Percentiles rank a stretch among this genome's conserved stretches.
These are phyloP conservation scores for Biscogniauxia mediterranea DNA, from an alignment of 2,329 filamentous ascomycete species.

Conservation along the genomic window DNA sequence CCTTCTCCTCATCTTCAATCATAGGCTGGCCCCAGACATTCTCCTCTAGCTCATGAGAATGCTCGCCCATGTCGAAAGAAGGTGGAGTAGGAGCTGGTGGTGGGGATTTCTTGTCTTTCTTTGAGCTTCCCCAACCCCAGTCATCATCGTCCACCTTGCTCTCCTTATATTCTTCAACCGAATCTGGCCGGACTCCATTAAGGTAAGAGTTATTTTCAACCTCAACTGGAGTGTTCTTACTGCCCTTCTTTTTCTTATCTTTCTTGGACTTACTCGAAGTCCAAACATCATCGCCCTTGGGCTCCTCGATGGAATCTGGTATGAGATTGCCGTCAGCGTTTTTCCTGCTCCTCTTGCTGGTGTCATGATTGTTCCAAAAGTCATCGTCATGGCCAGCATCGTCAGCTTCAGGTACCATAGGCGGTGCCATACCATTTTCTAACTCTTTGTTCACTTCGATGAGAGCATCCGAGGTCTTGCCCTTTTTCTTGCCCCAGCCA, in stretches of 20 bases:
- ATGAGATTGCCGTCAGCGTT: conserved; percentile 35
- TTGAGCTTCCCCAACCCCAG: conserved; percentile 44
- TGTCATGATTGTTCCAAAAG: conserved; percentile 21
- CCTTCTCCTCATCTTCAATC: conserved; percentile 38
- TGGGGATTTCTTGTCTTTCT: conserved; percentile 42
- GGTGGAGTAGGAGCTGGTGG: conserved; percentile 50
- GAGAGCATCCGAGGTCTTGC: conserved; percentile 22
- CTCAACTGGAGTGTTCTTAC: conserved; percentile 49
- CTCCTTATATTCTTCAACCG: conserved; percentile 43
- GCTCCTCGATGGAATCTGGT: conserved; percentile 43
- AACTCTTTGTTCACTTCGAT: conserved; percentile 23
- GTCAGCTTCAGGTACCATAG: conserved; percentile 19
- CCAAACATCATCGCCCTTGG: conserved; percentile 40
- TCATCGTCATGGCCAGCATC: conserved; percentile 19
- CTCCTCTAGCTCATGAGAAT: conserved; percentile 33
- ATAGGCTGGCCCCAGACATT: conserved; percentile 31
- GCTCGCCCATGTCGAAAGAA: conserved; percentile 40
- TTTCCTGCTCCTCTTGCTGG: conserved; percentile 22
- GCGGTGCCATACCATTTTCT: conserved; percentile 13
- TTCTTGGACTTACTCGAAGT: conserved; percentile 38
- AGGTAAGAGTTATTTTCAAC: conserved; percentile 45
- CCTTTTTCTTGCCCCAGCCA: conserved; percentile 33
- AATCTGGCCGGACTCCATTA: conserved; percentile 46
- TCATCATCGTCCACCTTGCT: conserved; percentile 42
- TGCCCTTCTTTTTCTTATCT: conserved; percentile 54